phyloP scores from a whole-genome alignment of 345 rosid genomes.

The Aquilaria yunnanensis region DNA sequence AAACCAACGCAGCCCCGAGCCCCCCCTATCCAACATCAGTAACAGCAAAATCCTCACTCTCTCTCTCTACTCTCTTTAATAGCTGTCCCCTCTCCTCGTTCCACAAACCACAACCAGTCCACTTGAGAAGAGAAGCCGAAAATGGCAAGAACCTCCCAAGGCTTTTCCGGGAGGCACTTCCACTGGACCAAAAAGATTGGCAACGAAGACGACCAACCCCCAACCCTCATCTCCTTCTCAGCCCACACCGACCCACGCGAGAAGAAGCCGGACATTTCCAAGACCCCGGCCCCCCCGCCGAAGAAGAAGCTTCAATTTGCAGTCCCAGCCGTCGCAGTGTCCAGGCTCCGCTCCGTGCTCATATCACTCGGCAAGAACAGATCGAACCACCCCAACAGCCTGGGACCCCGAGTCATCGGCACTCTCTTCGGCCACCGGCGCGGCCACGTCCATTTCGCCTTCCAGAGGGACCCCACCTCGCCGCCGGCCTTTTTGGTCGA shows the following conservation, averaged over 20 bases:
- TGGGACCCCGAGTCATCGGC: slow-evolving; percentile 72
- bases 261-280: slow-evolving; percentile 17
- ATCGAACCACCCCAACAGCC: slow-evolving; percentile 28
- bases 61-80: slow-evolving; percentile 4
- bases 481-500: slow-evolving; percentile 82
- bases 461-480: slow-evolving; percentile 75
- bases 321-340: slow-evolving; percentile 55
- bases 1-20: slow-evolving; percentile 8
- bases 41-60: slow-evolving; percentile 12
- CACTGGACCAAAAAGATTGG: slow-evolving; percentile 81
- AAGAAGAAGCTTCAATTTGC: slow-evolving; percentile 37
- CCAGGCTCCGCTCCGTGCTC: slow-evolving; percentile 76
- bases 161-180: slow-evolving; percentile 70
- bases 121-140: slow-evolving; percentile 14
- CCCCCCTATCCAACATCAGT: not conserved
- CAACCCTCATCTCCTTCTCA: slow-evolving; percentile 24
- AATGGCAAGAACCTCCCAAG: slow-evolving; percentile 53
- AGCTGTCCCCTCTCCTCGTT: not conserved
- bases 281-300: slow-evolving; percentile 14
- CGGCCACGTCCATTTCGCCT: slow-evolving; percentile 92
- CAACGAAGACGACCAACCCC: slow-evolving; percentile 36
- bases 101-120: slow-evolving; percentile 15
- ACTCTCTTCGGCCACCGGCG: slow-evolving; percentile 85
- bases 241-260: slow-evolving; percentile 10
- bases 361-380: slow-evolving; percentile 47